Conservation (phyloP, 495 filamentous ascomycete species). For the Trichocladium uniseriatum region DNA sequence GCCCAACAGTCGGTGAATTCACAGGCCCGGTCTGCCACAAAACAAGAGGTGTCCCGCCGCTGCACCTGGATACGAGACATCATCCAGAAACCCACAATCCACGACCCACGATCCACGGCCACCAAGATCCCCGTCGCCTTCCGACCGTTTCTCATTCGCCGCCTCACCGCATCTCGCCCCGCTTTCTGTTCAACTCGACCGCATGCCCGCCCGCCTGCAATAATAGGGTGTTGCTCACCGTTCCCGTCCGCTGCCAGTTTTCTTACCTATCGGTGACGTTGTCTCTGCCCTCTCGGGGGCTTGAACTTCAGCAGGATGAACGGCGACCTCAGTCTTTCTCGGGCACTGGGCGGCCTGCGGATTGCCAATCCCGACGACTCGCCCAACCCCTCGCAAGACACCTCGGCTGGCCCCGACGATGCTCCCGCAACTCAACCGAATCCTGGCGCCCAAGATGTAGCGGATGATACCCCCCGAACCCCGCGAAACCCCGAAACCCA, state of each 20-base stretch:
- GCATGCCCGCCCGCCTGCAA: conserved; percentile 5
- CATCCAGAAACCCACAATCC: neutral
- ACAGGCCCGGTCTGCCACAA: conserved; percentile 4
- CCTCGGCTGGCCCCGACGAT: conserved; percentile 23
- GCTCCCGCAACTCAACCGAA: conserved; percentile 4
- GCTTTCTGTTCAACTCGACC: neutral
- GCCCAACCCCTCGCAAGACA: conserved; percentile 44
- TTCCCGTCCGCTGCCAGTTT: neutral
- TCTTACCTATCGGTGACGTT: conserved; percentile 5
- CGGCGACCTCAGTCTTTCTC: conserved; percentile 85
- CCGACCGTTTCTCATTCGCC: conserved; percentile 6
- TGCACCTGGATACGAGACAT: conserved; percentile 6
- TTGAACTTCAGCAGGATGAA: conserved; percentile 51
- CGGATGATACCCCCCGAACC: neutral
- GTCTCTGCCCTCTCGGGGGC: neutral
- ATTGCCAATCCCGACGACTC: conserved; percentile 96
- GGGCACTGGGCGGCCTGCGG: conserved; percentile 85
- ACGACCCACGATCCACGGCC: neutral
- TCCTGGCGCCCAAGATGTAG: conserved; percentile 3
- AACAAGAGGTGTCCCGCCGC: conserved; percentile 3
- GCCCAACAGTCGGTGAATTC: conserved; percentile 12
- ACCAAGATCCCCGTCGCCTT: neutral
- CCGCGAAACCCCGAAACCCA: conserved; percentile 7
- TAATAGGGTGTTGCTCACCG: conserved; percentile 2
- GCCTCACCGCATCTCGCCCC: conserved; percentile 1